These are phyloP conservation scores for Mycena chlorophos DNA, from an alignment of 768 basidiomycete species.

Conservation along the genomic window DNA sequence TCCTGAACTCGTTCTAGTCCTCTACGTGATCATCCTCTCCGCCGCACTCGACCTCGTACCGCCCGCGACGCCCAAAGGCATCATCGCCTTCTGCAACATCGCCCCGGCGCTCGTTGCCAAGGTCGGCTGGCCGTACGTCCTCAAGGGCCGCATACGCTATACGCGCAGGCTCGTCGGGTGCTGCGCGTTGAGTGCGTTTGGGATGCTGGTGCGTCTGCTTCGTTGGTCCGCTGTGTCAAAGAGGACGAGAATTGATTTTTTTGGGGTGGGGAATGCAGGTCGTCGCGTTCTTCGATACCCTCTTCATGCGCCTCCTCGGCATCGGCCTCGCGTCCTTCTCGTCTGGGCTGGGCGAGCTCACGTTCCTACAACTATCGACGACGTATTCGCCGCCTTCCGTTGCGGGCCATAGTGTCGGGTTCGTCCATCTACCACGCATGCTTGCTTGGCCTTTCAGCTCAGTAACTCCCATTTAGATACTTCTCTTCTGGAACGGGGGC, in stretches of 20 bases:
- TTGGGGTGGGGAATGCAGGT: constrained; percentile 47
- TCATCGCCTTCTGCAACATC: constrained; percentile 95
- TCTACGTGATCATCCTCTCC: constrained; percentile 95
- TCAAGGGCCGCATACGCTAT: constrained; percentile 86
- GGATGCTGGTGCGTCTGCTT: constrained; percentile 92
- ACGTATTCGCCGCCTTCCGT: constrained; percentile 68
- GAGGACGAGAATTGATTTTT: neutral
- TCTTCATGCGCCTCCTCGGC: constrained; percentile 73
- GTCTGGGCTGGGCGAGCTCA: constrained; percentile 91
- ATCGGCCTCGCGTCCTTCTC: constrained; percentile 84
- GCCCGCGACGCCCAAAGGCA: constrained; percentile 88
- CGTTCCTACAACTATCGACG: constrained; percentile 91
- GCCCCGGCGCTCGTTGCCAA: constrained; percentile 85
- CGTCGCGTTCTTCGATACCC: constrained; percentile 67
- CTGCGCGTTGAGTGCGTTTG: constrained; percentile 68
- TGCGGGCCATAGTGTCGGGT: constrained; percentile 83
- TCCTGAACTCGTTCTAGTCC: constrained; percentile 46
- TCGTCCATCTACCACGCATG: constrained; percentile 19
- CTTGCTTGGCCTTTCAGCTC: neutral
- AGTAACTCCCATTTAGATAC: constrained; percentile 48
- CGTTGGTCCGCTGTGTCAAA: constrained; percentile 11
- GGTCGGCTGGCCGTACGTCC: constrained; percentile 87
- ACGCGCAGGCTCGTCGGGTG: constrained; percentile 72
- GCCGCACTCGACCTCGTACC: constrained; percentile 95
- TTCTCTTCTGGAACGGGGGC: constrained; percentile 95